Conservation (phyloP, 2,329 filamentous ascomycete genomes). For the Paraphaeosphaeria sporulosa region DNA sequence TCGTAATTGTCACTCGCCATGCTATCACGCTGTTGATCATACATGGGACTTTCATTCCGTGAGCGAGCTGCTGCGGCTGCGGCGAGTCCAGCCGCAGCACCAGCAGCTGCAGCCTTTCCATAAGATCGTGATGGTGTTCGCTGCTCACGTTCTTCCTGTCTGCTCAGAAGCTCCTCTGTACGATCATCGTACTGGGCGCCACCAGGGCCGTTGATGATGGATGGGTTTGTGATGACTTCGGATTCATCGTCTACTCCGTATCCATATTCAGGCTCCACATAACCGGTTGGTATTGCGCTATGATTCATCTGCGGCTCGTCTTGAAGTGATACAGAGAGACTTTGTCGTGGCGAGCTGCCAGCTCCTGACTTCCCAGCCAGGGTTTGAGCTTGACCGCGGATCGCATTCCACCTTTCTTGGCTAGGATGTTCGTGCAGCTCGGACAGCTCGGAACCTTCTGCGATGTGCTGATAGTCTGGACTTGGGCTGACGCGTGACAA, state of each 20-base stretch:
- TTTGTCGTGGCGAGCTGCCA: slow-evolving; percentile 62
- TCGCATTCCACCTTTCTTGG: slow-evolving; percentile 45
- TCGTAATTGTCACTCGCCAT: slow-evolving; percentile 49
- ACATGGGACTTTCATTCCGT: slow-evolving; percentile 35
- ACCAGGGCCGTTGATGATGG: slow-evolving; percentile 77
- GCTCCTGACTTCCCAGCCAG: slow-evolving; percentile 39
- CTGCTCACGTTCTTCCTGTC: slow-evolving; percentile 43
- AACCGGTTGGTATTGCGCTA: slow-evolving; percentile 71
- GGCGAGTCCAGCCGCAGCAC: slow-evolving; percentile 61
- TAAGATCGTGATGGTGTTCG: slow-evolving; percentile 41
- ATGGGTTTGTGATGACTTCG: slow-evolving; percentile 85
- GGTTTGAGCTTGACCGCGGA: slow-evolving; percentile 53
- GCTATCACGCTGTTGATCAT: slow-evolving; percentile 44
- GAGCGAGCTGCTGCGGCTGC: slow-evolving; percentile 58
- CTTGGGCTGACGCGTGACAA: slow-evolving; percentile 23
- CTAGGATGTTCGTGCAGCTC: slow-evolving; percentile 35
- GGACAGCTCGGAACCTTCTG: slow-evolving; percentile 32
- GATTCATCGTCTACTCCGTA: slow-evolving; percentile 62
- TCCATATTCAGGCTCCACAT: slow-evolving; percentile 81
- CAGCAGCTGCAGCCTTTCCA: slow-evolving; percentile 45
- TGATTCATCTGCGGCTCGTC: slow-evolving; percentile 67
- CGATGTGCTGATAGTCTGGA: slow-evolving; percentile 55
- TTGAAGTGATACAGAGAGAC: slow-evolving; percentile 57
- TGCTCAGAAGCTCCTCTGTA: slow-evolving; percentile 44
- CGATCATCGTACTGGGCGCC: slow-evolving; percentile 58